Evolutionary conservation across 257 asterid species (phyloP), one percentile per base, ranked within the genome.

Genomic region (Scutellaria baicalensis): DNA sequence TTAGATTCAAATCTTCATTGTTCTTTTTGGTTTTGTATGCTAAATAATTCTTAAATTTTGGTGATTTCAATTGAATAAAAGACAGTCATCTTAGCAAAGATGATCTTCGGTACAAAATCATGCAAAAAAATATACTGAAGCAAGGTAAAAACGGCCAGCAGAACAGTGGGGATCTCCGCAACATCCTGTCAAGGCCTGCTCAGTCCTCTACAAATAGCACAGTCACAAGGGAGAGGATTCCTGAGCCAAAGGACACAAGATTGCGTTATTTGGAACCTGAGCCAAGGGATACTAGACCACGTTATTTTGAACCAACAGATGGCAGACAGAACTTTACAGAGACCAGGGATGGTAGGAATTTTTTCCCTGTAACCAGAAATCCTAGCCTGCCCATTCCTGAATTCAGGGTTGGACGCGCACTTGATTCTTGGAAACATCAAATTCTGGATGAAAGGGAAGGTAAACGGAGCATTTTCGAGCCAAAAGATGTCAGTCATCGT

Each of bases 101-200:
- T 82, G 99, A 93, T 79, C 88, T 93, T 27, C 93, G 97, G 47
- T 81, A 84, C 83, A 93, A 93, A 76, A 84, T 93, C 72, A 73
- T 80, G 84, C 83, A 79, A 68, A 93, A 89, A 66, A 74, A 44
- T 49, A 69, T 23, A 18, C 78, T 55, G 16, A 83, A 86, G 76
- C 83, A 70, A 69, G 68, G 82, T 67, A 86, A 82, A 76, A 86
- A 51, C 57, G 78, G 76, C 79, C 82, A 77, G 17, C 87, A 74
- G 80, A 79, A 70, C 77, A 85, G 79, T 13, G 57, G 73, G 69
- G 99, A 93, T 78, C 97, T 93, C 49, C 90, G 97, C 52, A 84
- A 80, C 74, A 72, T 89, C 63, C 83, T 93, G 33, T 93, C 97
- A 33, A 84, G 99, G 85, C 97, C 96, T 16, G 86, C 97, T 62